Evolutionary conservation across 306 rosid species (phyloP).

Genomic region (Vicia sativa): DNA sequence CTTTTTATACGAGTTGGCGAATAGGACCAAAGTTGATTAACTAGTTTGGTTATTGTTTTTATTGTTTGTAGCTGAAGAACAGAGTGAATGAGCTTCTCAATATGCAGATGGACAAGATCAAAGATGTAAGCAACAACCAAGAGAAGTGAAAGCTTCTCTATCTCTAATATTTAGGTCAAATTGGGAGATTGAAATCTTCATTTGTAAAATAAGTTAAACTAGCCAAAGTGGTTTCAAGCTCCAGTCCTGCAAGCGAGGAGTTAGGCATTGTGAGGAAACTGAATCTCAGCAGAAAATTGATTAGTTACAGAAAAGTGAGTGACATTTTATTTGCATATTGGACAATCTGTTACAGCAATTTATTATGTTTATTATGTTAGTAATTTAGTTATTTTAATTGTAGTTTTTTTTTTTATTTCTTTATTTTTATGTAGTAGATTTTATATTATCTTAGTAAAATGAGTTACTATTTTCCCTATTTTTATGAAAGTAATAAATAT

Average conservation of each 20-base stretch:
- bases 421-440: too few species aligned
- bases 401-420: too few species aligned
- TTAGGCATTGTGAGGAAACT: not conserved
- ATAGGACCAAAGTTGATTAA: constrained; percentile 2
- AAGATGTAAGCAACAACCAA: constrained; percentile 31
- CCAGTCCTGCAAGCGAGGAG: constrained; percentile 12
- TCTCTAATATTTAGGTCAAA: not conserved
- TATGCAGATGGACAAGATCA: constrained; percentile 67
- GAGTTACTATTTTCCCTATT: too few species aligned
- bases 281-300: too few species aligned
- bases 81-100: constrained; percentile 75
- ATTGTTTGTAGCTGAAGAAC: constrained; percentile 62
- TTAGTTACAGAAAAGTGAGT: too few species aligned
- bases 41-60: constrained; percentile 13
- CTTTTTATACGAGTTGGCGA: not conserved
- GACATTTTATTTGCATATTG: constrained; percentile 14
- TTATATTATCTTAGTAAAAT: too few species aligned
- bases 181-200: constrained; percentile 29
- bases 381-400: too few species aligned
- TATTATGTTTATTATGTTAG: too few species aligned
- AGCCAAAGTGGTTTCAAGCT: constrained; percentile 12
- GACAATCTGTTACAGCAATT: not conserved
- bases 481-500: too few species aligned
- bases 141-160: constrained; percentile 31
- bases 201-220: constrained; percentile 22